These are phyloP conservation scores for Salix suchowensis DNA, from an alignment of 345 rosid genomes.

Conservation along the genomic window DNA sequence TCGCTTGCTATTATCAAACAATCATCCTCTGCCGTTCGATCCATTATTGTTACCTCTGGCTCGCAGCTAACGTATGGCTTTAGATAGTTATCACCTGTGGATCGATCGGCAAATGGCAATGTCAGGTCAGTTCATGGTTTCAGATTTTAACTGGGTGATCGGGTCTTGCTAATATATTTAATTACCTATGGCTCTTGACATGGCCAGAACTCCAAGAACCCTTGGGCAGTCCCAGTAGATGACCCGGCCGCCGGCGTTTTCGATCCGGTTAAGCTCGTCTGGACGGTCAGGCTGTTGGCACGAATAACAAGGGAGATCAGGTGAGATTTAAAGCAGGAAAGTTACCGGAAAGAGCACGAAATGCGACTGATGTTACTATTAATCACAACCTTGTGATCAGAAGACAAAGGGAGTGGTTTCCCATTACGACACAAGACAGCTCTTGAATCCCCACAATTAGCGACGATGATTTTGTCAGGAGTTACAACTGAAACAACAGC, in stretches of 20 bases:
- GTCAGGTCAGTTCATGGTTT: neutral
- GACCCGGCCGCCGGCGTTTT: constrained; percentile 41
- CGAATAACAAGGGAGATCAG: neutral
- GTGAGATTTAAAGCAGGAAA: too few relatives aligned
- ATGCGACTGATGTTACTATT: too few relatives aligned
- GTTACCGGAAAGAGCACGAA: neutral
- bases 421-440: constrained; percentile 54
- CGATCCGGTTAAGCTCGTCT: constrained; percentile 36
- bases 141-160: neutral
- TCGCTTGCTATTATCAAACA: constrained; percentile 45
- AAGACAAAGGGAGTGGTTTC: constrained; percentile 26
- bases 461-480: constrained; percentile 34
- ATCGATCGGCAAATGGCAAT: neutral
- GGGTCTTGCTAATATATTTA: neutral
- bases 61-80: constrained; percentile 37
- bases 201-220: constrained; percentile 42
- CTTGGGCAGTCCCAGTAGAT: constrained; percentile 42
- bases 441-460: constrained; percentile 55
- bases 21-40: constrained; percentile 31
- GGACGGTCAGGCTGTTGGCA: constrained; percentile 38
- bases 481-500: constrained; percentile 43
- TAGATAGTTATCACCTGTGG: constrained; percentile 36
- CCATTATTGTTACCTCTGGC: constrained; percentile 38
- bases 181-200: constrained; percentile 45
- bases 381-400: constrained; percentile 31